Evolutionary conservation across 371 early-diverging fungal genomes (phyloP), one percentile per base, ranked within the genome.

Genomic region (Lichtheimia hyalospora): DNA sequence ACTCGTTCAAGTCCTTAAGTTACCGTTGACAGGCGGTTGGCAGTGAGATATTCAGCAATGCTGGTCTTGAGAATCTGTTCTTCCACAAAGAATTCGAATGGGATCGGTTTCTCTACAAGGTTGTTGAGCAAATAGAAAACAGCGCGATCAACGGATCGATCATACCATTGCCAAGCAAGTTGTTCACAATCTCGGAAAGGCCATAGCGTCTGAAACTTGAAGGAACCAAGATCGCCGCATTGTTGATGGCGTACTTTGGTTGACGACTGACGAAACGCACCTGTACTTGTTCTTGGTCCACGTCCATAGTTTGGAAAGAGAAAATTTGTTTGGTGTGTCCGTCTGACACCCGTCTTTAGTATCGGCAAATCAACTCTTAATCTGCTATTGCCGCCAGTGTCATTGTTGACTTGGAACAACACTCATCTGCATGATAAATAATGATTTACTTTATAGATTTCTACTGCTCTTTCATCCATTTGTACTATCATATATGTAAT

Each of bases 51-150:
- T 51, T 84, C 80, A 12, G 80, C 74, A 59, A 97, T 69, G 51
- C 89, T 90, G 3, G 85, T 85, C 68, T 89, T 79, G 55, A 97
- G 81, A 61, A 96, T 88, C 75, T 92, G 85, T 15, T 92, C 95
- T 54, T 95, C 91, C 25, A 94, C 85, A 61, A 97, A 77, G 67
- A 97, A 97, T 63, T 96, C 95, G 70, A 97, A 97, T 14, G 96
- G 93, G 18, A 91, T 72, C 4, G 91, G 92, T 55, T 69, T 86
- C 18, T 91, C 92, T 91, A 71, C 42, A 61, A n/a, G 3, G 25
- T 14, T 3, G 53, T 0, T 28, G 16, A 16, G 39, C 14, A 21
- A 39, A 28, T 34, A 8, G 53, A 8, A 10, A 12, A 54, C 50
- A 16, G 25, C 18, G 28, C 14, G 40, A 27, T 40, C 20, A 21